These are phyloP conservation scores for Isatis lusitanica DNA, from an alignment of 441 rosid species.

Conservation along the genomic window DNA sequence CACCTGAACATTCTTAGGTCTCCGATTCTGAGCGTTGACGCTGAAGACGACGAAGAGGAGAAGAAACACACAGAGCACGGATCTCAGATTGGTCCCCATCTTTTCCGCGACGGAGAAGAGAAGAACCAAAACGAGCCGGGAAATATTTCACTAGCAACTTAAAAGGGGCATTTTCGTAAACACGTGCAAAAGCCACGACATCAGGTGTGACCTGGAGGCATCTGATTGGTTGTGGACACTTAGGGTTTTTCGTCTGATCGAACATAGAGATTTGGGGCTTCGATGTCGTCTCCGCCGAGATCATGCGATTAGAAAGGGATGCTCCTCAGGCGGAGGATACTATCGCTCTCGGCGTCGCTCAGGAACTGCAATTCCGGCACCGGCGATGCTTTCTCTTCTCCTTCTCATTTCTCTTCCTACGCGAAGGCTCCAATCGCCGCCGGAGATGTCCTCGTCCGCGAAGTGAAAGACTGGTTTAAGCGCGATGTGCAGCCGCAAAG, in stretches of 20 bases:
- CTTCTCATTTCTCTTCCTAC: background rate
- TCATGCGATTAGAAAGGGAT: constrained; percentile 31
- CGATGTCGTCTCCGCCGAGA: constrained; percentile 31
- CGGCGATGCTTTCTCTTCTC: constrained; percentile 4
- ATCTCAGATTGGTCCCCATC: constrained; percentile 71
- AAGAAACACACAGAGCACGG: constrained; percentile 48
- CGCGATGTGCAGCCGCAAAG: constrained; percentile 25
- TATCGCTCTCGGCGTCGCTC: constrained; percentile 36
- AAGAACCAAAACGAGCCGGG: constrained; percentile 23
- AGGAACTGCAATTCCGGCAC: constrained; percentile 6
- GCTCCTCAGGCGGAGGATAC: constrained; percentile 59
- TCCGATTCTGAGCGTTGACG: constrained; percentile 63
- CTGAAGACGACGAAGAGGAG: constrained; percentile 43
- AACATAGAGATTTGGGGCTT: constrained; percentile 9
- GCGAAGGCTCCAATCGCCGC: constrained; percentile 4
- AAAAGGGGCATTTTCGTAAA: constrained; percentile 15
- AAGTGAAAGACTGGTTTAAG: constrained; percentile 63
- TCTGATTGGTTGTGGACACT: background rate
- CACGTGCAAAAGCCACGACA: constrained; percentile 37
- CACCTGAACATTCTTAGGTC: constrained; percentile 91
- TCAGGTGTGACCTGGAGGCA: constrained; percentile 20
- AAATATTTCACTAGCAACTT: background rate
- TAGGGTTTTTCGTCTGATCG: constrained; percentile 32
- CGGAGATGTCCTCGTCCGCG: constrained; percentile 42
- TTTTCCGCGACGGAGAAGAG: constrained; percentile 36